Evolutionary conservation across 495 filamentous ascomycete genomes (phyloP).

Genomic region (Pyrenula aspistea): DNA sequence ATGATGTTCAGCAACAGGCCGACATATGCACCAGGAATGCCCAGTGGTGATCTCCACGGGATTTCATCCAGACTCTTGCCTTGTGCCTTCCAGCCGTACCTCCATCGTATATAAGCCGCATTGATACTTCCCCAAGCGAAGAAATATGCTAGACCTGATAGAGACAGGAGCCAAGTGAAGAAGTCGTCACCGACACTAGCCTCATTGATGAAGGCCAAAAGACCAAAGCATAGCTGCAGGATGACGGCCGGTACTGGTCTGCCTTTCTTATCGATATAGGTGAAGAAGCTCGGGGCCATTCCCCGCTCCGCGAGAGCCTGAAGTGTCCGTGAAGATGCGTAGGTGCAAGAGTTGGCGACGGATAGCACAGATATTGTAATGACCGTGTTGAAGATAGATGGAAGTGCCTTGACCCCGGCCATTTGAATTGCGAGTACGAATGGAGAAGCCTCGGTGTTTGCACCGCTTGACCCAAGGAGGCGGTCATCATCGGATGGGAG

Average conservation of each 20-base stretch:
- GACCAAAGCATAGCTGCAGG: slow-evolving; percentile 39
- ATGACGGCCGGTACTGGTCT: slow-evolving; percentile 42
- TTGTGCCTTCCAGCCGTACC: slow-evolving; percentile 39
- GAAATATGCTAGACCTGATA: slow-evolving; percentile 54
- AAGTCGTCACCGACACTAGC: slow-evolving; percentile 22
- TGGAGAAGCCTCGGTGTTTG: slow-evolving; percentile 52
- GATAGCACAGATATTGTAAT: slow-evolving; percentile 58
- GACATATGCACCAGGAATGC: slow-evolving; percentile 54
- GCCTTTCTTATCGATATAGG: slow-evolving; percentile 45
- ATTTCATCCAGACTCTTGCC: slow-evolving; percentile 57
- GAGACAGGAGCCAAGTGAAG: slow-evolving; percentile 54
- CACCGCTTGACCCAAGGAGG: slow-evolving; percentile 30
- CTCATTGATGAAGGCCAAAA: slow-evolving; percentile 42
- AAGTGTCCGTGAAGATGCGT: slow-evolving; percentile 50
- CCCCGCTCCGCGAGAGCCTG: slow-evolving; percentile 43
- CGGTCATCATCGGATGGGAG: slow-evolving; percentile 39
- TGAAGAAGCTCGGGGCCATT: slow-evolving; percentile 45
- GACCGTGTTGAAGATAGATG: slow-evolving; percentile 63
- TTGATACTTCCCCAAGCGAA: slow-evolving; percentile 66
- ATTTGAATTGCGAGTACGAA: slow-evolving; percentile 61
- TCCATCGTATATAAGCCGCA: slow-evolving; percentile 65
- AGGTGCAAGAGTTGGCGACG: slow-evolving; percentile 54
- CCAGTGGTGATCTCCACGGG: slow-evolving; percentile 52
- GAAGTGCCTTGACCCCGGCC: slow-evolving; percentile 52
- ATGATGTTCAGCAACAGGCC: slow-evolving; percentile 49